These are phyloP conservation scores for Clonostachys sp. DNA, from an alignment of 2,329 filamentous ascomycete species.

Conservation along the genomic window DNA sequence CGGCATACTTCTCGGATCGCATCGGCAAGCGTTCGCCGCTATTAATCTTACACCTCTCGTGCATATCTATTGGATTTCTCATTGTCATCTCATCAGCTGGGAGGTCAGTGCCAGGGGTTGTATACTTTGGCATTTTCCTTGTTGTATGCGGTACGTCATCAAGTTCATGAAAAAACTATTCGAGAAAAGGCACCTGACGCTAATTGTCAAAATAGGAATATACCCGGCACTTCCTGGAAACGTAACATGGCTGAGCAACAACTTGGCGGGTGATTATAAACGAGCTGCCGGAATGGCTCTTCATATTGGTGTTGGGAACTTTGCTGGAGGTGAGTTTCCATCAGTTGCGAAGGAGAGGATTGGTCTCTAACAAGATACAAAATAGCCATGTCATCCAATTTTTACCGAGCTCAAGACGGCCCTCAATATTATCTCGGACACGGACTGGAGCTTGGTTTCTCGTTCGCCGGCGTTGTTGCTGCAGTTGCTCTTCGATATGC, in stretches of 20 bases:
- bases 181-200: too few species aligned
- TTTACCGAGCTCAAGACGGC: constrained; percentile 52
- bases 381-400: constrained; percentile 64
- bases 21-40: constrained; percentile 33
- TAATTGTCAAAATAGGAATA: constrained; percentile 43
- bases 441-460: constrained; percentile 44
- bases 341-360: too few species aligned
- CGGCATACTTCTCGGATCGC: constrained; percentile 51
- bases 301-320: constrained; percentile 57
- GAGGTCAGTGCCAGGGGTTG: too few species aligned
- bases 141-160: too few species aligned
- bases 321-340: constrained; percentile 28
- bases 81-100: too few species aligned
- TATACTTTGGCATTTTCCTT: too few species aligned
- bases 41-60: too few species aligned
- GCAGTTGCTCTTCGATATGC: constrained; percentile 35
- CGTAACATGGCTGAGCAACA: constrained; percentile 76
- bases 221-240: constrained; percentile 77
- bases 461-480: constrained; percentile 36
- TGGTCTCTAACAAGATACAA: too few species aligned
- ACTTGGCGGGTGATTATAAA: constrained; percentile 65
- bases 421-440: constrained; percentile 47
- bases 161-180: too few species aligned
- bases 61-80: too few species aligned
- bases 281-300: constrained; percentile 60